These are phyloP conservation scores for Pseudofabraea citricarpa DNA, from an alignment of 2,329 filamentous ascomycete species.

Conservation along the genomic window DNA sequence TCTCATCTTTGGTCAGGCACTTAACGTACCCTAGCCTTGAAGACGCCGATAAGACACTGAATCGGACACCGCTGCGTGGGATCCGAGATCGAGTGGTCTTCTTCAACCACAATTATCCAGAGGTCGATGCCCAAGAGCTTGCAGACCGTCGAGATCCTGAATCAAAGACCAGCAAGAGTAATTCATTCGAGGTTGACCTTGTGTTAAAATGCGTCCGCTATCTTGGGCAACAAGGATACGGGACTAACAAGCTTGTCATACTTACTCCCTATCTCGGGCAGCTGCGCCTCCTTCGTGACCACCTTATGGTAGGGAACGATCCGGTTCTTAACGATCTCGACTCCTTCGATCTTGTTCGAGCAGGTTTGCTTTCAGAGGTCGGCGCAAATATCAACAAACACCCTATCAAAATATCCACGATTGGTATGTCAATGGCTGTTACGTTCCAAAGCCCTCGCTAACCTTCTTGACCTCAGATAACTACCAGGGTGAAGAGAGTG, in stretches of 20 bases:
- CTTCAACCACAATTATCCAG: slow-evolving; percentile 54
- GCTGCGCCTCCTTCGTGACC: slow-evolving; percentile 49
- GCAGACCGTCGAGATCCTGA: slow-evolving; percentile 46
- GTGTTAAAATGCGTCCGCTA: slow-evolving; percentile 61
- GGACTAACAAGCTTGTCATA: slow-evolving; percentile 59
- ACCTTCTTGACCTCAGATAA: slow-evolving; percentile 47
- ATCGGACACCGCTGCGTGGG: slow-evolving; percentile 46
- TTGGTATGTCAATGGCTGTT: slow-evolving; percentile 44
- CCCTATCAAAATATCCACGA: slow-evolving; percentile 59
- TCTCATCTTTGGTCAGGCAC: slow-evolving; percentile 51
- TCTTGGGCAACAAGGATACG: slow-evolving; percentile 67
- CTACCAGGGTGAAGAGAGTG: slow-evolving; percentile 69
- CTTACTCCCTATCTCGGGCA: slow-evolving; percentile 72
- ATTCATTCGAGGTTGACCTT: slow-evolving; percentile 62
- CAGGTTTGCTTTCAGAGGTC: slow-evolving; percentile 54
- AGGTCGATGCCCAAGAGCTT: slow-evolving; percentile 39
- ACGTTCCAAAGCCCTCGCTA: slow-evolving; percentile 2
- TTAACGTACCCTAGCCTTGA: slow-evolving; percentile 58
- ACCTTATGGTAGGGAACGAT: slow-evolving; percentile 52
- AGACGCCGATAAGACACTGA: slow-evolving; percentile 46
- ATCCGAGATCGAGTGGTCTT: slow-evolving; percentile 59
- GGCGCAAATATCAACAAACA: slow-evolving; percentile 46
- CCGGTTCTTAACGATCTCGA: slow-evolving; percentile 66
- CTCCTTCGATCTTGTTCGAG: slow-evolving; percentile 53
- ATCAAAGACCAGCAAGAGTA: slow-evolving; percentile 54